These are phyloP conservation scores for Colletotrichum lupini DNA, from an alignment of 2,329 filamentous ascomycete species.

Conservation along the genomic window DNA sequence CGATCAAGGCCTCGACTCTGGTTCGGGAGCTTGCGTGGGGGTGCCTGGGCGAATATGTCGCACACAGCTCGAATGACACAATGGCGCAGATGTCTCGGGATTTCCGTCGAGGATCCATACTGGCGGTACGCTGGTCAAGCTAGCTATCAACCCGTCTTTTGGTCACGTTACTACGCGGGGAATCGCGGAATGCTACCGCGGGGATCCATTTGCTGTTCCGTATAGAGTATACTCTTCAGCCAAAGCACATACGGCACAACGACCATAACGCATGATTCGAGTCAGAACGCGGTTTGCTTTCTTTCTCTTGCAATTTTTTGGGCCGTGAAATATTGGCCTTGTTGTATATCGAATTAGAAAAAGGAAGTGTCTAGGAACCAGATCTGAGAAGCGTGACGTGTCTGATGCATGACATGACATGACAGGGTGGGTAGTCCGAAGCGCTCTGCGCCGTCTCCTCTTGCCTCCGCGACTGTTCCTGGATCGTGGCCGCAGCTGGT, in stretches of 20 bases:
- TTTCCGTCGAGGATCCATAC: neutral
- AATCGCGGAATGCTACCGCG: neutral
- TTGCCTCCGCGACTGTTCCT: neutral
- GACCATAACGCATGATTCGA: neutral
- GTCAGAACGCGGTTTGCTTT: neutral
- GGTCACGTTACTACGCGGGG: neutral
- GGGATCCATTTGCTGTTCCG: neutral
- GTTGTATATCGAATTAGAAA: neutral
- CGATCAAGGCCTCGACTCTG: neutral
- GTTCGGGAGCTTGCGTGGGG: neutral
- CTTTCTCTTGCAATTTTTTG: neutral
- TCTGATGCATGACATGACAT: neutral
- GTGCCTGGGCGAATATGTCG: neutral
- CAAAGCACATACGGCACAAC: conserved; percentile 9
- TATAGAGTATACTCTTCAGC: neutral
- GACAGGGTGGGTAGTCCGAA: neutral
- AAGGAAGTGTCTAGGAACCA: neutral
- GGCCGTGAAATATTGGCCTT: neutral
- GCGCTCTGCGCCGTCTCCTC: neutral
- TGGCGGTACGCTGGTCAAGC: neutral
- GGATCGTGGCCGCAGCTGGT: neutral
- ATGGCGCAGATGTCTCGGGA: neutral
- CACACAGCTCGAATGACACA: neutral
- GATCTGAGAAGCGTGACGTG: neutral
- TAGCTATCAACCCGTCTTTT: neutral